Evolutionary conservation across 2,329 filamentous ascomycete species (phyloP).

Genomic region (Conoideocrella luteorostrata): DNA sequence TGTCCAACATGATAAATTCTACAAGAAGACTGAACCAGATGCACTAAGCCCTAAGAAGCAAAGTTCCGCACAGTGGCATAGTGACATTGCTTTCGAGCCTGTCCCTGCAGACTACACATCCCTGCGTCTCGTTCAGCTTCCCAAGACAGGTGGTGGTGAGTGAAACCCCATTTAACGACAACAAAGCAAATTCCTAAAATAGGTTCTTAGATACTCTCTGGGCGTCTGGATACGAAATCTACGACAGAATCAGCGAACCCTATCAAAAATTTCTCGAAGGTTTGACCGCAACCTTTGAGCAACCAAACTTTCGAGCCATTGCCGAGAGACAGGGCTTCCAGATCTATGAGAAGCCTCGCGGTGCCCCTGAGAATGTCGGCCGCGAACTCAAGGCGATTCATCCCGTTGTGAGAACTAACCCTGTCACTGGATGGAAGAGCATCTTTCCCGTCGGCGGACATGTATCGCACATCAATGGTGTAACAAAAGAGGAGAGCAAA

Average conservation of each 20-base stretch:
- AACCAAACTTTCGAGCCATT: constrained; percentile 43
- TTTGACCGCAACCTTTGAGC: constrained; percentile 48
- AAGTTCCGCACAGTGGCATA: constrained; percentile 48
- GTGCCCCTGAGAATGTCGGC: constrained; percentile 45
- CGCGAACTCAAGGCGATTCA: constrained; percentile 41
- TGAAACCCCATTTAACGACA: neutral
- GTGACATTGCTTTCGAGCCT: constrained; percentile 60
- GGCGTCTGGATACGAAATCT: constrained; percentile 62
- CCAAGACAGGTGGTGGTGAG: constrained; percentile 46
- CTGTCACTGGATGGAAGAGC: constrained; percentile 52
- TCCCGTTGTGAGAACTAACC: constrained; percentile 51
- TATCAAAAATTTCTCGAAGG: constrained; percentile 53
- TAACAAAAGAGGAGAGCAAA: constrained; percentile 40
- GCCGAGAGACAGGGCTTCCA: constrained; percentile 38
- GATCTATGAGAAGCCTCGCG: constrained; percentile 38
- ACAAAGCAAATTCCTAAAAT: too few species aligned
- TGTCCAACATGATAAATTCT: constrained; percentile 44
- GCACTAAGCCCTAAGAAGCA: constrained; percentile 33
- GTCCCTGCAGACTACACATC: constrained; percentile 58
- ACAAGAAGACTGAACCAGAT: constrained; percentile 17
- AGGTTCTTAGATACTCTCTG: constrained; percentile 57
- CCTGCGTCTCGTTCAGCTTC: constrained; percentile 46
- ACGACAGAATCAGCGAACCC: constrained; percentile 53
- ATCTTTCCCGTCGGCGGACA: constrained; percentile 47
- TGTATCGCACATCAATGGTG: constrained; percentile 42